Conservation (phyloP, 306 rosid genomes). For the Dalbergia cochinchinensis region DNA sequence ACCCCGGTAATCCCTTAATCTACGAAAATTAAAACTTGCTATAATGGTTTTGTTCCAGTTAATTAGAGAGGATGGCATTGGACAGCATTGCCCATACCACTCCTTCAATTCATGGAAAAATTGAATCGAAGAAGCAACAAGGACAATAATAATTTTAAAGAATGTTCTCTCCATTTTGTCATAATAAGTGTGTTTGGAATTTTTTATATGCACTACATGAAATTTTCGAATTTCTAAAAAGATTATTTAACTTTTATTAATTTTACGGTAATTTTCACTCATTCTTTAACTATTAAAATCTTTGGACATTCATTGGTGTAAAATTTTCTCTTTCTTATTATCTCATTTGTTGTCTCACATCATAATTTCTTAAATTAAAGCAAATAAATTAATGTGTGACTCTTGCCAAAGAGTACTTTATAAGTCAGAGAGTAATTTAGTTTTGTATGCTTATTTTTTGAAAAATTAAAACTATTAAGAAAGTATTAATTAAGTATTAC, state of each 20-base stretch:
- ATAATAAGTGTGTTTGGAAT: neutral
- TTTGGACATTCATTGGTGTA: neutral
- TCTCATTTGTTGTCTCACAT: neutral
- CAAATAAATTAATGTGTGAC: neutral
- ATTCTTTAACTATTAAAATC: neutral
- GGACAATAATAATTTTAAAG: neutral
- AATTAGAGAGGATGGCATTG: neutral
- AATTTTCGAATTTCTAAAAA: no score
- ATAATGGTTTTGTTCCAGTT: neutral
- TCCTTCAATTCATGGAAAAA: neutral
- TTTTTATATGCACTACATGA: neutral
- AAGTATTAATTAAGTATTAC: no score
- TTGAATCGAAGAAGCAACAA: constrained; percentile 35
- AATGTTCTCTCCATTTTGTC: neutral
- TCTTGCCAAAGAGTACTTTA: neutral
- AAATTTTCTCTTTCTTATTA: neutral
- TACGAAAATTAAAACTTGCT: neutral
- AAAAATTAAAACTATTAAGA: neutral
- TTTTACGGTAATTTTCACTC: neutral
- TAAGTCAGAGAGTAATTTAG: neutral
- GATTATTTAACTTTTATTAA: neutral
- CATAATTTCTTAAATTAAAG: neutral
- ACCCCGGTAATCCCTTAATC: neutral
- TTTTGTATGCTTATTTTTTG: neutral
- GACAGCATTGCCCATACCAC: neutral